Conservation (phyloP, 2,329 filamentous ascomycete species). For the Neobulgaria alba region DNA sequence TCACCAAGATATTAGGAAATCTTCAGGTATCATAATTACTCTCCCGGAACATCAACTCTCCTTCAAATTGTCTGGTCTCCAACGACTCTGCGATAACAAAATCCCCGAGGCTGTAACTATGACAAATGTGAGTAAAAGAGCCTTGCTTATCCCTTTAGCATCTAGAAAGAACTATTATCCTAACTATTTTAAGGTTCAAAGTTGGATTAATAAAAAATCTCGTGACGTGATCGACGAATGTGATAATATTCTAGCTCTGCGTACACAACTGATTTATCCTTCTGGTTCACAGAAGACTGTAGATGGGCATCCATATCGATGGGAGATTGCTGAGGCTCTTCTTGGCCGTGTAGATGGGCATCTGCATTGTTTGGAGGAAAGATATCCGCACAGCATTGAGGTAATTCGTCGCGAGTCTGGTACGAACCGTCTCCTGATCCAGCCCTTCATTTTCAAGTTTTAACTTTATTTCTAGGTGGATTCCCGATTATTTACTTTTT, state of each 20-base stretch:
- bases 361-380: conserved; percentile 28
- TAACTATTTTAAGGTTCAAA: conserved; percentile 27
- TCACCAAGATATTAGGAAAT: conserved; percentile 30
- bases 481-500: conserved; percentile 44
- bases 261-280: conserved; percentile 35
- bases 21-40: conserved; percentile 37
- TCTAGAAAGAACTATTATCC: neutral
- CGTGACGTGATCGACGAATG: conserved; percentile 47
- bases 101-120: conserved; percentile 33
- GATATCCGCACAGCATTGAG: conserved; percentile 36
- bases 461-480: conserved; percentile 13
- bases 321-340: conserved; percentile 29
- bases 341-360: conserved; percentile 27
- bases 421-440: neutral
- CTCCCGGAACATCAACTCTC: conserved; percentile 47
- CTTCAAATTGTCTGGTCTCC: conserved; percentile 41
- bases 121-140: conserved; percentile 24
- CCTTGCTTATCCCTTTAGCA: too few species aligned
- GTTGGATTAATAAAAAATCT: conserved; percentile 34
- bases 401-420: conserved; percentile 26
- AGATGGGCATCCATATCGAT: conserved; percentile 33
- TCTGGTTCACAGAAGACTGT: conserved; percentile 30
- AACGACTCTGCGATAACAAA: conserved; percentile 35
- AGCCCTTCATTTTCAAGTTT: neutral
- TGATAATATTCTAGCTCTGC: conserved; percentile 32